Conservation (phyloP, 1,284 basidiomycete genomes). For the Cerioporus squamosus region DNA sequence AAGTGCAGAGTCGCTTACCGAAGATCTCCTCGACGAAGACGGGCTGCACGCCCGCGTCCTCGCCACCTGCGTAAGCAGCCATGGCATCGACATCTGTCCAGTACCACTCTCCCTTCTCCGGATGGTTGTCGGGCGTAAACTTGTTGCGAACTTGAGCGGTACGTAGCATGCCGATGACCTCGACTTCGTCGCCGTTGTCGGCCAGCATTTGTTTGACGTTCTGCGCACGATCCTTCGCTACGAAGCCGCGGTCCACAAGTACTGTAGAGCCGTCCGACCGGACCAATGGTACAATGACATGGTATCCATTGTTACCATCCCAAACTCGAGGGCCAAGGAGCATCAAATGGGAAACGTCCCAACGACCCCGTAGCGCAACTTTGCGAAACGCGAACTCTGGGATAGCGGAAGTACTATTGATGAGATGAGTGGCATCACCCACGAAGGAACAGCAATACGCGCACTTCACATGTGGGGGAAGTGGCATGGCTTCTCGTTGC, state of each 20-base stretch:
- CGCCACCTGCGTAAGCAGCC: slow-evolving; percentile 80
- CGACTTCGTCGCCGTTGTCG: slow-evolving; percentile 57
- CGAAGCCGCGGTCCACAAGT: slow-evolving; percentile 92
- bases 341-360: slow-evolving; percentile 80
- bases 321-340: slow-evolving; percentile 86
- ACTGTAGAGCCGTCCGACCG: slow-evolving; percentile 81
- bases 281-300: slow-evolving; percentile 85
- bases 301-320: slow-evolving; percentile 87
- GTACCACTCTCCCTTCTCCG: slow-evolving; percentile 86
- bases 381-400: slow-evolving; percentile 90
- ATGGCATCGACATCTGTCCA: slow-evolving; percentile 89
- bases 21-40: slow-evolving; percentile 89
- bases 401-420: slow-evolving; percentile 61
- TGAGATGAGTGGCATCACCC: slow-evolving; percentile 6
- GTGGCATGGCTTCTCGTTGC: slow-evolving; percentile 74
- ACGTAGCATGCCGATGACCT: slow-evolving; percentile 78
- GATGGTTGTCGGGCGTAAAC: slow-evolving; percentile 91
- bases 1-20: slow-evolving; percentile 49
- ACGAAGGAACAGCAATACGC: slow-evolving; percentile 28
- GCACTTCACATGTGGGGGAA: slow-evolving; percentile 91
- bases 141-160: slow-evolving; percentile 69
- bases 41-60: slow-evolving; percentile 72
- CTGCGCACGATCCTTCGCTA: slow-evolving; percentile 64
- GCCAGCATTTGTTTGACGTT: slow-evolving; percentile 34
- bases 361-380: slow-evolving; percentile 78